Evolutionary conservation across 768 basidiomycete genomes (phyloP), one percentile per base, ranked within the genome.

Genomic region (Suillus americanus): DNA sequence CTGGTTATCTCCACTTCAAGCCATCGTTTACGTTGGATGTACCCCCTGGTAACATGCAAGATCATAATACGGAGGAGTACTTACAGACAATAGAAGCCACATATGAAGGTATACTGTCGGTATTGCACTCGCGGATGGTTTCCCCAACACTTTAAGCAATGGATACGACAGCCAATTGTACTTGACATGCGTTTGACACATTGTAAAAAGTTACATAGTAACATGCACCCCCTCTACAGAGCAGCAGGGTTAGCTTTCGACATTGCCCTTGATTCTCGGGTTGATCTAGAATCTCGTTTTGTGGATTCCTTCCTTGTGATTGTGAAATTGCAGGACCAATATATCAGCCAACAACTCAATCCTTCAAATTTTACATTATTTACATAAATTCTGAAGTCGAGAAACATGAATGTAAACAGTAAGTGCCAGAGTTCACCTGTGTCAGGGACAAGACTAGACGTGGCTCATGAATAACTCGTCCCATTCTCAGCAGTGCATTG

Each of bases 1-100:
- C 77, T 1, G 82, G 81, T 3, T 94, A 93, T 69, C 88, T 89
- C 0, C 69, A 84, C 20, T 96, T 94, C 71, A 88, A 81, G 12
- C 94, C 94, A 0, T 90, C 90, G 0, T 96, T 95, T 72, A 89
- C 86, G 1, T 80, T 96, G 33, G 91, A 93, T 65, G 86, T 95
- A 1, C 84, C 87, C 0, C 73, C 82, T 40, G 92, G 92, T 5
- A 90, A 86, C 65, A 89, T 89, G 83, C 83, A 79, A 63, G 93
- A 96, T 66, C 82, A 85, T 54, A 96, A 96, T 70, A 82, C 83
- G 0, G 78, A 83, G 0, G 85, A 83, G 18, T 86, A 91, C 68
- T 69, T 92, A 18, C 63, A 67, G 9, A 68, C 71, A 12, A 72
- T 91, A 3, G 80, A 85, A 69, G 59, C 66, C 9, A 65, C 78